Evolutionary conservation across 306 rosid genomes (phyloP).

Genomic region (Vigna angularis): DNA sequence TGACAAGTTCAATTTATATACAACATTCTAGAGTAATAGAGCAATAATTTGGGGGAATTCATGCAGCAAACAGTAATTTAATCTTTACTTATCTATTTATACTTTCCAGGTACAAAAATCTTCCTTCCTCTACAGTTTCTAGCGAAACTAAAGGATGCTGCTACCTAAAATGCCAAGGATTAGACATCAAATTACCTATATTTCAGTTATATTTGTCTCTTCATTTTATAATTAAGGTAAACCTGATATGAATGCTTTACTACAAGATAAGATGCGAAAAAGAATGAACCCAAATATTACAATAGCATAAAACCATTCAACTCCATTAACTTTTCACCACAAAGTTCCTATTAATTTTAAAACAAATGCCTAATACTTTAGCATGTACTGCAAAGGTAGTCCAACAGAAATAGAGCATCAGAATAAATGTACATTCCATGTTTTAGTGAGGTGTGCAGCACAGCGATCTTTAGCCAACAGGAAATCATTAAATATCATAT

Average conservation of each 20-base stretch:
- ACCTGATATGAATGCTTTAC: slow-evolving; percentile 16
- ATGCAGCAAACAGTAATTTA: slow-evolving; percentile 22
- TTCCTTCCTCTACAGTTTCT: slow-evolving; percentile 39
- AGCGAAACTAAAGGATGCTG: slow-evolving; percentile 4
- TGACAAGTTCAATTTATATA: slow-evolving; percentile 38
- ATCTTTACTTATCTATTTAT: slow-evolving; percentile 12
- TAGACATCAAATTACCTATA: slow-evolving; percentile 14
- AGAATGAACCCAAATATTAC: slow-evolving; percentile 12
- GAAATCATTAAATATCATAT: slow-evolving; percentile 12
- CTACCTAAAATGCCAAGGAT: slow-evolving; percentile 12
- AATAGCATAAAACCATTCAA: slow-evolving; percentile 20
- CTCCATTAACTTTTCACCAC: not conserved
- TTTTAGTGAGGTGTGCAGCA: slow-evolving; percentile 12
- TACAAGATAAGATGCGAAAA: slow-evolving; percentile 30
- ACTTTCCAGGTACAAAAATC: slow-evolving; percentile 29
- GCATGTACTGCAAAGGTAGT: slow-evolving; percentile 23
- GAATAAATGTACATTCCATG: slow-evolving; percentile 13
- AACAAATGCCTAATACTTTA: slow-evolving; percentile 18
- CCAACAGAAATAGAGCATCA: slow-evolving; percentile 15
- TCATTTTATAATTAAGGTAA: slow-evolving; percentile 23
- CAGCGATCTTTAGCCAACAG: slow-evolving; percentile 24
- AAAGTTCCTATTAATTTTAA: slow-evolving; percentile 12
- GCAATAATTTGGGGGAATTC: slow-evolving; percentile 34
- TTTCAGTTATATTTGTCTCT: not conserved
- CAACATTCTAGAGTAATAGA: slow-evolving; percentile 28